Conservation (phyloP, 495 filamentous ascomycete species). For the Podospora fimiseda region DNA sequence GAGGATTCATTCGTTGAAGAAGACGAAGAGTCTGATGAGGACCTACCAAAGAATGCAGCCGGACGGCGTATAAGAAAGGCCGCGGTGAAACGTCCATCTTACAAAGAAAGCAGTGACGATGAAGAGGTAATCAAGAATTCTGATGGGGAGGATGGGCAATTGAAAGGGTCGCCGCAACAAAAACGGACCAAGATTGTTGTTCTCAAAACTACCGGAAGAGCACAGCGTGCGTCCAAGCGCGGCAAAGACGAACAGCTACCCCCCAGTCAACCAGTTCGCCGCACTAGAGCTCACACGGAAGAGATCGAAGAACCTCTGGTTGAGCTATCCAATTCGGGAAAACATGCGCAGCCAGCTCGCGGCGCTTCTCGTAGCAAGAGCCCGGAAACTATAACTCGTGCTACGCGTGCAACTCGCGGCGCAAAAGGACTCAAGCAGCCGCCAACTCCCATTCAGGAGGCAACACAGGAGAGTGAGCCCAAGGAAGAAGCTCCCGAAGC, state of each 20-base stretch:
- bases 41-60: slow-evolving; percentile 57
- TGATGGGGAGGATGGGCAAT: slow-evolving; percentile 25
- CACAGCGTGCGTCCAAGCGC: slow-evolving; percentile 17
- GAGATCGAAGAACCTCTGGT: slow-evolving; percentile 38
- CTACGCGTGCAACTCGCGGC: slow-evolving; percentile 48
- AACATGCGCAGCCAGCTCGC: slow-evolving; percentile 55
- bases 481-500: slow-evolving; percentile 22
- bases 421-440: slow-evolving; percentile 57
- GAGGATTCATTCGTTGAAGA: slow-evolving; percentile 55
- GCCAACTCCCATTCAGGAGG: slow-evolving; percentile 55
- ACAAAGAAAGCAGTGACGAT: slow-evolving; percentile 42
- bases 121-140: slow-evolving; percentile 30
- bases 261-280: slow-evolving; percentile 27
- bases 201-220: slow-evolving; percentile 18
- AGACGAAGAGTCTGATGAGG: slow-evolving; percentile 51
- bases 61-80: slow-evolving; percentile 64
- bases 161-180: slow-evolving; percentile 10
- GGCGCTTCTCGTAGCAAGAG: slow-evolving; percentile 47
- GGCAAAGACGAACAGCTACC: slow-evolving; percentile 15
- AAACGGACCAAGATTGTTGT: slow-evolving; percentile 26
- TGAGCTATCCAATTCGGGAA: slow-evolving; percentile 68
- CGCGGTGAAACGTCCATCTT: slow-evolving; percentile 42
- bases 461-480: slow-evolving; percentile 42
- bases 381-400: slow-evolving; percentile 50
- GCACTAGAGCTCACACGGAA: slow-evolving; percentile 42